These are phyloP conservation scores for Colletotrichum costaricense DNA, from an alignment of 2,329 filamentous ascomycete genomes.

Conservation along the genomic window DNA sequence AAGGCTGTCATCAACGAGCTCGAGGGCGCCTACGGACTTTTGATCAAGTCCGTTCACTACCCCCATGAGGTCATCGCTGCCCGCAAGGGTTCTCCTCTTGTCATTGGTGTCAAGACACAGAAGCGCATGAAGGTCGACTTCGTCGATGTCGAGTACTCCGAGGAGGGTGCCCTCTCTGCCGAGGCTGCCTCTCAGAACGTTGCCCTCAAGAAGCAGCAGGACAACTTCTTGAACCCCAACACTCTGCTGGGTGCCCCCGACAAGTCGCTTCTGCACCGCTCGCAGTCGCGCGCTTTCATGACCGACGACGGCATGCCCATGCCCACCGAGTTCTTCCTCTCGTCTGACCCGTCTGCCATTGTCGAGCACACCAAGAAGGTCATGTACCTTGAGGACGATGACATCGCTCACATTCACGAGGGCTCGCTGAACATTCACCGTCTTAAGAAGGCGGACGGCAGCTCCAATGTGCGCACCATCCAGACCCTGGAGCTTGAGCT, in stretches of 20 bases:
- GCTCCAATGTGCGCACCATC: constrained; percentile 96
- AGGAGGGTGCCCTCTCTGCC: constrained; percentile 88
- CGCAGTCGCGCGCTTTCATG: constrained; percentile 98
- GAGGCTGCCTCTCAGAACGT: constrained; percentile 97
- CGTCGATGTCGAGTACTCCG: constrained; percentile 96
- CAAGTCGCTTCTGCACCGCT: constrained; percentile 98
- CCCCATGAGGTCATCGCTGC: constrained; percentile 98
- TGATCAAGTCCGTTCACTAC: constrained; percentile 99
- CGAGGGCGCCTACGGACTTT: constrained; percentile 94
- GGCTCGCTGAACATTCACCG: constrained; percentile 99
- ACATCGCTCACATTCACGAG: constrained; percentile 99
- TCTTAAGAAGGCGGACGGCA: constrained; percentile 95
- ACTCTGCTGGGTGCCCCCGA: constrained; percentile 88
- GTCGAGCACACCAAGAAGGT: constrained; percentile 99
- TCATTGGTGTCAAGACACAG: constrained; percentile 95
- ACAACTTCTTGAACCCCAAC: constrained; percentile 74
- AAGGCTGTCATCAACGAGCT: constrained; percentile 99
- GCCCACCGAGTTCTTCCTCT: constrained; percentile 99
- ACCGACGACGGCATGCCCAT: constrained; percentile 98
- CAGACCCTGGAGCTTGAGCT: constrained; percentile 99
- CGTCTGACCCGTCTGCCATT: constrained; percentile 97
- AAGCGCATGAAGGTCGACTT: constrained; percentile 99
- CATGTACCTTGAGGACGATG: constrained; percentile 98
- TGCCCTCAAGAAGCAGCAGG: constrained; percentile 88
- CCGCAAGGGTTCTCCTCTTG: constrained; percentile 96